phyloP scores from a whole-genome alignment of 2,329 filamentous ascomycete genomes.

The Botryotinia calthae region DNA sequence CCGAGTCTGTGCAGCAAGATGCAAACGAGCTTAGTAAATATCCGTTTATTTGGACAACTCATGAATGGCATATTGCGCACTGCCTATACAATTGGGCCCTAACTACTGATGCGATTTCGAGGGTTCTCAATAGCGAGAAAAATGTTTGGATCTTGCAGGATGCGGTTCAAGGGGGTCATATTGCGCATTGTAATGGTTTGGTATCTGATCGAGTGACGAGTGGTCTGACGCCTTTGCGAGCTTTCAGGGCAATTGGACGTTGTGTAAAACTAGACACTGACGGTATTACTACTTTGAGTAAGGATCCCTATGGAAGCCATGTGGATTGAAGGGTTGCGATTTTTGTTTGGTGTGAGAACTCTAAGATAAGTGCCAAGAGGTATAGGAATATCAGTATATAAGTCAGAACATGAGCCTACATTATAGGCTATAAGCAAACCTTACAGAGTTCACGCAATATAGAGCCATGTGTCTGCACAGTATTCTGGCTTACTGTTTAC shows the following conservation, averaged over 20 bases:
- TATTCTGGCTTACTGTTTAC: background rate
- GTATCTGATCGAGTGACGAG: background rate
- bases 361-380: rapidly evolving
- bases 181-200: background rate
- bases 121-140: background rate
- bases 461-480: background rate
- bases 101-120: background rate
- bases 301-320: background rate
- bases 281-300: background rate
- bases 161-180: background rate
- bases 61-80: background rate
- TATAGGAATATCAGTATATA: background rate
- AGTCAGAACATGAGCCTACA: background rate
- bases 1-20: background rate
- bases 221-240: background rate
- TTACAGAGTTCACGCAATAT: background rate
- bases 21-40: background rate
- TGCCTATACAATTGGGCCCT: background rate
- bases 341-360: background rate
- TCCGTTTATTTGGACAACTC: background rate
- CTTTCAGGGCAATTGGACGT: background rate
- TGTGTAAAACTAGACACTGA: background rate
- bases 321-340: background rate
- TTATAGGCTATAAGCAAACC: background rate
- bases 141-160: background rate